Evolutionary conservation across 257 asterid species (phyloP).

Genomic region (Handroanthus guayacan): DNA sequence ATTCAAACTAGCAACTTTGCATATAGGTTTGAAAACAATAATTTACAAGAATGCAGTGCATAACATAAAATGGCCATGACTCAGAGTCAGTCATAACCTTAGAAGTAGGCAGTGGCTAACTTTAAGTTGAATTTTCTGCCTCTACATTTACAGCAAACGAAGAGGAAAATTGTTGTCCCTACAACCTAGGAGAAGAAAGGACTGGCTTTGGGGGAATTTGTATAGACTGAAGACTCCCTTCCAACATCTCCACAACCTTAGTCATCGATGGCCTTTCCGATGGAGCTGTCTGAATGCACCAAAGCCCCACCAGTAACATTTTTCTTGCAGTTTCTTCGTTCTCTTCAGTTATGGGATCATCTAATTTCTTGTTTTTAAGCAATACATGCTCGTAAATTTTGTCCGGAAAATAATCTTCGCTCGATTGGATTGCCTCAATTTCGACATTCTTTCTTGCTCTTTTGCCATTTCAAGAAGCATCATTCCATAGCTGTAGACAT

Average conservation of each 20-base stretch:
- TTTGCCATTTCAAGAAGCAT: slow-evolving; percentile 69
- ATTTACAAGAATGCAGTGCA: too few relatives aligned
- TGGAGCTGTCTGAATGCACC: slow-evolving; percentile 75
- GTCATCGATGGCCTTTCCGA: slow-evolving; percentile 63
- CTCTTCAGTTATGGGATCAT: slow-evolving; percentile 37
- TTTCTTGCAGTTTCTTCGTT: slow-evolving; percentile 54
- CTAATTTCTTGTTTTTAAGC: slow-evolving; percentile 34
- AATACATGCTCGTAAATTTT: slow-evolving; percentile 55
- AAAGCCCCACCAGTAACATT: slow-evolving; percentile 65
- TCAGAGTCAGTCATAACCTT: not conserved
- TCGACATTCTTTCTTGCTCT: slow-evolving; percentile 47
- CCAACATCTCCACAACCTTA: slow-evolving; percentile 68
- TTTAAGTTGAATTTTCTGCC: slow-evolving; percentile 11
- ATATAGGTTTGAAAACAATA: too few relatives aligned
- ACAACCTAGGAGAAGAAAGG: slow-evolving; percentile 36
- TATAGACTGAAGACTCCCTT: slow-evolving; percentile 53
- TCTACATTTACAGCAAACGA: slow-evolving; percentile 33
- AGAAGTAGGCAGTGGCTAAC: slow-evolving; percentile 20
- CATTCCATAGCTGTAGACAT: slow-evolving; percentile 81
- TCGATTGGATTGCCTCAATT: slow-evolving; percentile 33
- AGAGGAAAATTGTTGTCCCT: slow-evolving; percentile 26
- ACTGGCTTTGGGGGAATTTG: slow-evolving; percentile 66
- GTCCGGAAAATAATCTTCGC: slow-evolving; percentile 53
- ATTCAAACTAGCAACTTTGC: too few relatives aligned
- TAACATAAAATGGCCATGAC: not conserved